Conservation (phyloP, 164 flowering plant genomes). For the Brasenia schreberi region DNA sequence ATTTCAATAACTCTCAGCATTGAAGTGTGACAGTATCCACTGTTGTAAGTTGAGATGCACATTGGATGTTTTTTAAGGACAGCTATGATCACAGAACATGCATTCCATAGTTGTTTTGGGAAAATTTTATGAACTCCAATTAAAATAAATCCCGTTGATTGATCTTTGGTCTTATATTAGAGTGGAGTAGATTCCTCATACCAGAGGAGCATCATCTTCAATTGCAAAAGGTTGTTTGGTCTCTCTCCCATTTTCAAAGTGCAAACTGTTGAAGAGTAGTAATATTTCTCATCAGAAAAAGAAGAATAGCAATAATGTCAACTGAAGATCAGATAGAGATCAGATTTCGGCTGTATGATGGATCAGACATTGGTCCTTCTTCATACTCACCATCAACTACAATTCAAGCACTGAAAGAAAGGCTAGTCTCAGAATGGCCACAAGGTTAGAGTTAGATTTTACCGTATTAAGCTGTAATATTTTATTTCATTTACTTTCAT, state of each 20-base stretch:
- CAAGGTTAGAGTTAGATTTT: conserved; percentile 23
- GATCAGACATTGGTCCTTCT: conserved; percentile 55
- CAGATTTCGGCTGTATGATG: conserved; percentile 51
- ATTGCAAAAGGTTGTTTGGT: neutral
- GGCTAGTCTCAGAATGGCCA: conserved; percentile 55
- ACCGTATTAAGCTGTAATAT: neutral
- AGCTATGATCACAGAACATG: neutral
- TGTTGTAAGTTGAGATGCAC: neutral
- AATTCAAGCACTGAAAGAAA: conserved; percentile 45
- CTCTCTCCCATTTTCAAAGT: no score
- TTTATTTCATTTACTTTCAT: neutral
- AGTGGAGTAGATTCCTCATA: neutral
- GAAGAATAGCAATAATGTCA: conserved; percentile 25
- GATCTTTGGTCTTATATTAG: neutral
- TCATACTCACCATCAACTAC: conserved; percentile 44
- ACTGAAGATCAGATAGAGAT: conserved; percentile 51
- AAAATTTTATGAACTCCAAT: neutral
- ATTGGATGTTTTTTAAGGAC: neutral
- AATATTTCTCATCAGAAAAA: no score
- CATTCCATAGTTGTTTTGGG: neutral
- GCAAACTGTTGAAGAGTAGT: no score
- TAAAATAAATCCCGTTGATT: no score
- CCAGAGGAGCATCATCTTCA: neutral
- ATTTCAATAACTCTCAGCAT: neutral
- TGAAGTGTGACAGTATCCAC: neutral